Base-by-base conservation (phyloP, 257 asterid species). In the Przewalskia tangutica region DNA sequence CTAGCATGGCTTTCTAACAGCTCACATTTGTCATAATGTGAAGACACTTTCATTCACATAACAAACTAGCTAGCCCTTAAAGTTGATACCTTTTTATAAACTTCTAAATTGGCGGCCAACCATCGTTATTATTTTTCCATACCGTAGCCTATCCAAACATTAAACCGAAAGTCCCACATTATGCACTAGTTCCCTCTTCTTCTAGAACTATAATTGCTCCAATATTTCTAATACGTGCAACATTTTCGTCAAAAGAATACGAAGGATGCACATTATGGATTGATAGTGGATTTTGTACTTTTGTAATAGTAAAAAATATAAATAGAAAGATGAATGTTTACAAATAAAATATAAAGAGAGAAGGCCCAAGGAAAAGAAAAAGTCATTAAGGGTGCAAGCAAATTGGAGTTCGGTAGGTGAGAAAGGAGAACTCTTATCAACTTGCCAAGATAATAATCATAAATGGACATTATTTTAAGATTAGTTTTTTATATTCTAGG, bases 361-460 rank as follows among this genome's bases (percentile, higher is more conserved):
- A 44, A 70, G 53, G 40, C 11, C 42, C 12, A 23, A 6, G 44
- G 12, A 42, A 48, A 73, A 73, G 3, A 60, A 6, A 48, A 12
- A 73, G 44, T 12, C 23, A 23, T 23, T 48, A 48, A 23, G 60
- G 14, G 79, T 71, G 42, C 59, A 46, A 48, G 79, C 79, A 55
- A 71, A 80, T 27, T 73, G 79, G 79, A 48, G 60, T 73, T 23
- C 23, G 85, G 76, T 87, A 59, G 88, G 85, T 86, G 82, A 68
- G 80, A 71, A 48, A 27, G 18, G 50, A 50, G 56, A 59, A 75
- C 66, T 67, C 54, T 17, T 17, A 54, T 38, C 70, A 46, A 65
- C 36, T 51, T 32, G 48, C 44, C 4, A 71, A 4, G 17, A 46
- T 18, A 11, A 46, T 6, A 10, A 44, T 38, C 76, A 66, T 38